These are phyloP conservation scores for Azolla pinnata DNA, from an alignment of 75 land plant genomes.

Conservation along the genomic window DNA sequence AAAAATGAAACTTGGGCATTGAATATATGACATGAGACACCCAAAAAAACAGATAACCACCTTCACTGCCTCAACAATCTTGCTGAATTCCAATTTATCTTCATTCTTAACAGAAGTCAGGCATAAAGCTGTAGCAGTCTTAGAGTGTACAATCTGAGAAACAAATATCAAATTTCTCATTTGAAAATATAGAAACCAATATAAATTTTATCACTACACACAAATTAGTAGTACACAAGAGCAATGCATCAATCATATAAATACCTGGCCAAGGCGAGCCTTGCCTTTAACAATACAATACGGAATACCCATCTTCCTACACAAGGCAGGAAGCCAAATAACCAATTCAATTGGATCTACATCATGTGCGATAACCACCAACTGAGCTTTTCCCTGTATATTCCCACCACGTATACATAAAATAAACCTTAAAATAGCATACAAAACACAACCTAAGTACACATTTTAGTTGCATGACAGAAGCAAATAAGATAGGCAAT, in stretches of 20 bases:
- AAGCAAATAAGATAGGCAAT: slow-evolving; percentile 56
- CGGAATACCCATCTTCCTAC: slow-evolving; percentile 50
- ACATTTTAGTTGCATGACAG: slow-evolving; percentile 59
- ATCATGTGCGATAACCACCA: slow-evolving; percentile 68
- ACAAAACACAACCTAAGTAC: slow-evolving; percentile 64
- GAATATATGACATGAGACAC: not conserved
- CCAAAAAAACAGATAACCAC: no score
- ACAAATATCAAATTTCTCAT: slow-evolving; percentile 33
- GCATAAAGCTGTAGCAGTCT: slow-evolving; percentile 51
- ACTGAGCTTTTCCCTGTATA: slow-evolving; percentile 58
- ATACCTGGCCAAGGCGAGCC: slow-evolving; percentile 49
- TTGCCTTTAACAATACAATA: not conserved
- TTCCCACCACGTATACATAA: no score
- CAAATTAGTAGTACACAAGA: slow-evolving; percentile 42
- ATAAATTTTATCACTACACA: slow-evolving; percentile 52
- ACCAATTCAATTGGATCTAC: slow-evolving; percentile 71
- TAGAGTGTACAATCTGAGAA: slow-evolving; percentile 56
- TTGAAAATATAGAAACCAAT: slow-evolving; percentile 25
- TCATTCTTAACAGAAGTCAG: slow-evolving; percentile 63
- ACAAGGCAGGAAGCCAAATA: slow-evolving; percentile 62
- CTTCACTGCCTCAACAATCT: slow-evolving; percentile 55
- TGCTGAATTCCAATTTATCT: slow-evolving; percentile 54
- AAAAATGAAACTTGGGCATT: not conserved
- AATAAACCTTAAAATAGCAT: no score
- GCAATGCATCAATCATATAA: slow-evolving; percentile 36